Base-by-base conservation (phyloP, 1,284 basidiomycete species). In the Moesziomyces aphidis region DNA sequence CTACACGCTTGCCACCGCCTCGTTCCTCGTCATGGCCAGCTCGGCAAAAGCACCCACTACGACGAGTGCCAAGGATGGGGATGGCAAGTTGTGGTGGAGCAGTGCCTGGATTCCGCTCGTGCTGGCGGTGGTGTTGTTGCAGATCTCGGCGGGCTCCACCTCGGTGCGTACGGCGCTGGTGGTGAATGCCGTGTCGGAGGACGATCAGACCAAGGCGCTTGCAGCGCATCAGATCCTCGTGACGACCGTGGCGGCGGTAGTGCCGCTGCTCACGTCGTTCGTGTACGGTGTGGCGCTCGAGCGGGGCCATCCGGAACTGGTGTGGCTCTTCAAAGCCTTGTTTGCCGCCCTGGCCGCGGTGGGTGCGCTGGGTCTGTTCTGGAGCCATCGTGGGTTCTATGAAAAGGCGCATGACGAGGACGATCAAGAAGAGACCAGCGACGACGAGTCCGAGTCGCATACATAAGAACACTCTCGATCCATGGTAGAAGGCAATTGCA, bases 211-310 rank as follows among this genome's bases (percentile, higher is more conserved):
- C 5, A 73, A 75, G 36, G 77, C 79, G 19, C 48, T 80, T 13
- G 77, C 77, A 39, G 79, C 79, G 0, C 77, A 79, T 47, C 79
- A 80, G 63, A 77, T 80, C 11, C 56, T 80, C 2, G 74, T 75
- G n/a, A 80, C 77, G 3, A 57, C 64, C 13, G 75, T 79, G 8
- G 68, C 71, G 11, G 77, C 79, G 4, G 50, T 75, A n/a, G 68
- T 79, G 17, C 79, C 79, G 17, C 58, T 79, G 34, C 53, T 79
- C 19, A 79, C 77, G 0, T 73, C 69, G 9, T 56, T 73, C 15
- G 77, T 80, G 39, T 80, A 76, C 63, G 75, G 77, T 10, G 55
- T 60, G 7, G 79, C 73, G 23, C 58, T 79, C 13, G 61, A 77
- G 45, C 50, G 55, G 7, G 76, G 73, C 5, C 55, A 66, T 43